Evolutionary conservation across 2,329 filamentous ascomycete species (phyloP).

Genomic region (Chaetomiaceae sp.): DNA sequence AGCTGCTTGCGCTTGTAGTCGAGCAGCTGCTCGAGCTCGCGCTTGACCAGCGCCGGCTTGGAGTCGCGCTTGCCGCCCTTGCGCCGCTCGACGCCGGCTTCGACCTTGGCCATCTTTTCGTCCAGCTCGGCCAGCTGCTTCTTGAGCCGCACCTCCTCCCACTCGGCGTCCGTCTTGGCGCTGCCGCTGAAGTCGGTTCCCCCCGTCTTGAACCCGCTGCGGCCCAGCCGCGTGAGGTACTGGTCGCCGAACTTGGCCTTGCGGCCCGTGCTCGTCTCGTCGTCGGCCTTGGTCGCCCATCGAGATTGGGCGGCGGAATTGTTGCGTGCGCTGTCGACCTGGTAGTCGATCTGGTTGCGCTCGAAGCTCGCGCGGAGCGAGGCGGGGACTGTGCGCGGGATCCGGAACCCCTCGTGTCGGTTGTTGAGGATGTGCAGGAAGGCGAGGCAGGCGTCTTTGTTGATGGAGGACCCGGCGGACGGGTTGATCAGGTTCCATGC

Average conservation of each 20-base stretch:
- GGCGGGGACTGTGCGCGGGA: conserved; percentile 85
- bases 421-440: conserved; percentile 97
- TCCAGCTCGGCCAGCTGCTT: conserved; percentile 89
- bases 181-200: conserved; percentile 81
- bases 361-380: conserved; percentile 91
- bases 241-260: conserved; percentile 98
- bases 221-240: conserved; percentile 85
- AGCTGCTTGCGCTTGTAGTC: conserved; percentile 88
- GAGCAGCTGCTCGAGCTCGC: conserved; percentile 86
- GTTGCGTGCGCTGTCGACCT: conserved; percentile 69
- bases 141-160: conserved; percentile 94
- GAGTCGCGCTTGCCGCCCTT: conserved; percentile 63
- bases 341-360: conserved; percentile 94
- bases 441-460: conserved; percentile 89
- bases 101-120: conserved; percentile 77
- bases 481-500: conserved; percentile 98
- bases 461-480: conserved; percentile 73
- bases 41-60: conserved; percentile 87
- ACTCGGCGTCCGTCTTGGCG: conserved; percentile 70
- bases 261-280: conserved; percentile 75
- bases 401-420: conserved; percentile 89
- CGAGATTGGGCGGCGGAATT: conserved; percentile 64
- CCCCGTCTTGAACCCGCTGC: conserved; percentile 71
- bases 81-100: conserved; percentile 67
- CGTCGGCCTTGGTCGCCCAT: conserved; percentile 75